These are phyloP conservation scores for Auricularia sp. DNA, from an alignment of 768 basidiomycete genomes.

Conservation along the genomic window DNA sequence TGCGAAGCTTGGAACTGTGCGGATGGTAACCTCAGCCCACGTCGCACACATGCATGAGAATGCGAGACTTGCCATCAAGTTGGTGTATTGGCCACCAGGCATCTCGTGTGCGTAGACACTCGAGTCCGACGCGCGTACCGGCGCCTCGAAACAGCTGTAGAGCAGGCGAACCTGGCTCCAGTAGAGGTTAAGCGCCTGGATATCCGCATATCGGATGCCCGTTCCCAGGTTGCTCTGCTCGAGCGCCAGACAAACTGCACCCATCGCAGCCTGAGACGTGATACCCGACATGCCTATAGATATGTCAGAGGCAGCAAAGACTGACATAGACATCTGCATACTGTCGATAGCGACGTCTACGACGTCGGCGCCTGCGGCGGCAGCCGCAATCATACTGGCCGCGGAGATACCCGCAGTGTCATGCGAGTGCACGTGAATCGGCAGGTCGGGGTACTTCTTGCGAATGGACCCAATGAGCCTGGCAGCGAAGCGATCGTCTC, in stretches of 20 bases:
- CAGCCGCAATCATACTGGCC: slow-evolving; percentile 94
- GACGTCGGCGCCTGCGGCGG: slow-evolving; percentile 95
- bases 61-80: slow-evolving; percentile 63
- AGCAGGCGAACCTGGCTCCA: slow-evolving; percentile 96
- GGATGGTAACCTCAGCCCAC: slow-evolving; percentile 24
- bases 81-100: slow-evolving; percentile 96
- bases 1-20: slow-evolving; percentile 94
- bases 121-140: slow-evolving; percentile 92
- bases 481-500: slow-evolving; percentile 6
- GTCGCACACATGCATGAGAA: slow-evolving; percentile 6
- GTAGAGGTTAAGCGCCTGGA: slow-evolving; percentile 93
- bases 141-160: slow-evolving; percentile 96
- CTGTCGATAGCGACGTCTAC: slow-evolving; percentile 98
- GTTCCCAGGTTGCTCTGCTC: slow-evolving; percentile 92
- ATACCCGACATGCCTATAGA: slow-evolving; percentile 87
- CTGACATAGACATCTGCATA: slow-evolving; percentile 27
- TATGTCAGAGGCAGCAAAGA: slow-evolving; percentile 10
- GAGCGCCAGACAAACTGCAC: slow-evolving; percentile 86
- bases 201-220: slow-evolving; percentile 93
- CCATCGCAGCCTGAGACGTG: slow-evolving; percentile 99
- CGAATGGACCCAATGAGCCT: slow-evolving; percentile 92
- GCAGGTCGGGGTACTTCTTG: slow-evolving; percentile 91
- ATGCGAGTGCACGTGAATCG: slow-evolving; percentile 98
- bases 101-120: slow-evolving; percentile 99
- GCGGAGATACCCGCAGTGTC: slow-evolving; percentile 97